phyloP scores from a whole-genome alignment of 2,329 filamentous ascomycete species.

The Xylariaceae sp. region DNA sequence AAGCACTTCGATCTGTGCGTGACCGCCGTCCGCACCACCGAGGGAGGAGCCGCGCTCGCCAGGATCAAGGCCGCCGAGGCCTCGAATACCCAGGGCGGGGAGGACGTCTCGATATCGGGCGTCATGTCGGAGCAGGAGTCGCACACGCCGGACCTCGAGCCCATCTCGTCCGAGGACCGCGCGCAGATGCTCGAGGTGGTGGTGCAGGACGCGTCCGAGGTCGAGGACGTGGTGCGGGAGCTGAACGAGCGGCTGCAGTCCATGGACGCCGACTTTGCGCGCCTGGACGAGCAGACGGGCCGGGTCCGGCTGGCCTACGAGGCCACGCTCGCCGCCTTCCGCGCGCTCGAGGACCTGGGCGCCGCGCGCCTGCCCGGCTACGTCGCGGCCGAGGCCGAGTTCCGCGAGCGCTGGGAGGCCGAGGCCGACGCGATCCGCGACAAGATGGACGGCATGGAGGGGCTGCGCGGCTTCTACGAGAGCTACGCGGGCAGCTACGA shows the following conservation, averaged over 20 bases:
- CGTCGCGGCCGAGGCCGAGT: constrained; percentile 56
- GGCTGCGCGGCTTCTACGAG: constrained; percentile 76
- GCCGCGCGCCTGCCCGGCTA: constrained; percentile 57
- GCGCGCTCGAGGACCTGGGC: constrained; percentile 60
- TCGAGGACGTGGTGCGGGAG: constrained; percentile 59
- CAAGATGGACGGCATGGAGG: constrained; percentile 68
- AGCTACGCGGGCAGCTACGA: constrained; percentile 81
- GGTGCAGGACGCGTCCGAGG: constrained; percentile 59
- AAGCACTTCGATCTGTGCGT: constrained; percentile 91
- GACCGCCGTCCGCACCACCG: constrained; percentile 82
- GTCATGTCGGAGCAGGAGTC: constrained; percentile 54
- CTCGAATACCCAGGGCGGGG: constrained; percentile 37
- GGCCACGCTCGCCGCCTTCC: constrained; percentile 55
- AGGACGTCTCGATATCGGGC: constrained; percentile 56
- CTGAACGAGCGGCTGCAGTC: constrained; percentile 68
- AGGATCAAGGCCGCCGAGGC: constrained; percentile 61
- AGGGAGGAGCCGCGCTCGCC: constrained; percentile 65
- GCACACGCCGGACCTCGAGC: constrained; percentile 48
- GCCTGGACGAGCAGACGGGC: constrained; percentile 56
- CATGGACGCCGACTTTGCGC: constrained; percentile 65
- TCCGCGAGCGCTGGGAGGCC: constrained; percentile 61
- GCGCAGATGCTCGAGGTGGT: constrained; percentile 79
- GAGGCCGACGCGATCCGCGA: constrained; percentile 62
- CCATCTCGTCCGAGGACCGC: constrained; percentile 68
- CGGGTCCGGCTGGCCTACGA: constrained; percentile 47